These are phyloP conservation scores for Aspergillus piperis DNA, from an alignment of 2,329 filamentous ascomycete species.

Conservation along the genomic window DNA sequence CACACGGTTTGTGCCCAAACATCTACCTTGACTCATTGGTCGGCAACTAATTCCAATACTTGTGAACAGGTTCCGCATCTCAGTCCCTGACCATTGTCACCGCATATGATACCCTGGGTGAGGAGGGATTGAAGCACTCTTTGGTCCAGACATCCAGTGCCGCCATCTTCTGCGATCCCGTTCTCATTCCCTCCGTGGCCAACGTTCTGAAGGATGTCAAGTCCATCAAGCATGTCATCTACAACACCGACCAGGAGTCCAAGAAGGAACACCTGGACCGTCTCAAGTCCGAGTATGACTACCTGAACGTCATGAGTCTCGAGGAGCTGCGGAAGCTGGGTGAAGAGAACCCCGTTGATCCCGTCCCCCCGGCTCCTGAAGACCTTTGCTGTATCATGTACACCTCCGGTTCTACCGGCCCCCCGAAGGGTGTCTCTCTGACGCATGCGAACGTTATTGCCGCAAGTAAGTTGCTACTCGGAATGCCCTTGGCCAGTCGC, in stretches of 20 bases:
- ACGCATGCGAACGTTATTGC: conserved; percentile 79
- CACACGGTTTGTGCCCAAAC: conserved; percentile 59
- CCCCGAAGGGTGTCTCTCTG: conserved; percentile 84
- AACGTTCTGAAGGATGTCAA: conserved; percentile 58
- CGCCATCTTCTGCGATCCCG: conserved; percentile 84
- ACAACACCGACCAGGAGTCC: conserved; percentile 57
- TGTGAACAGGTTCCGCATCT: conserved; percentile 60
- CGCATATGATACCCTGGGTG: conserved; percentile 88
- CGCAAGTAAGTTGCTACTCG: conserved; percentile 58
- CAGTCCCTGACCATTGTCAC: conserved; percentile 92
- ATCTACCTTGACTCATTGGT: background rate
- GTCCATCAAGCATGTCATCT: conserved; percentile 59
- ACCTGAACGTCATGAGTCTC: conserved; percentile 57
- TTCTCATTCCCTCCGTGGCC: conserved; percentile 65
- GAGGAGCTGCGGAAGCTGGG: conserved; percentile 57
- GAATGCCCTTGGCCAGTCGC: too few relatives aligned
- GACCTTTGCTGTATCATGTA: conserved; percentile 81
- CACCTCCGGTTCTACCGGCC: conserved; percentile 86
- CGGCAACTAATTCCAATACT: conserved; percentile 1
- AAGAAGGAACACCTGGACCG: conserved; percentile 57
- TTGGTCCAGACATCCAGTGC: conserved; percentile 77
- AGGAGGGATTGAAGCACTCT: conserved; percentile 81
- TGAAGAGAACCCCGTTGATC: conserved; percentile 68
- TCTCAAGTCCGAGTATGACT: conserved; percentile 54
- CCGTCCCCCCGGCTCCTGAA: conserved; percentile 69